A percentile compares a stretch with the other conserved stretches of the same genome.
Conservation (phyloP, 2,329 filamentous ascomycete genomes). For the Diplodia scrobiculata region DNA sequence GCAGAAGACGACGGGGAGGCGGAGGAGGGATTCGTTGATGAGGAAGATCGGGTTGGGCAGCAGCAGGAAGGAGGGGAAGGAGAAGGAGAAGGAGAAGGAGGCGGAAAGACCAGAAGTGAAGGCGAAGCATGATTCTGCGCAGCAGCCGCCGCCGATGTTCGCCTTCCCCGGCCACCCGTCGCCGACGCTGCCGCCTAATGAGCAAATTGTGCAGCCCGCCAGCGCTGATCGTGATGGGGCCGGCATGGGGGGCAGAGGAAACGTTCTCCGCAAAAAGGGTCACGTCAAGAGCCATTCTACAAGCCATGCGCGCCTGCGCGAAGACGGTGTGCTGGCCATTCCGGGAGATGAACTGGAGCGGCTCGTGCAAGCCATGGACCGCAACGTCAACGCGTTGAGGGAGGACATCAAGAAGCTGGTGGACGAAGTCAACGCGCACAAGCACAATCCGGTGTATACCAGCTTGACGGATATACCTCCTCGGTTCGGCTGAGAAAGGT, state of each 20-base stretch:
- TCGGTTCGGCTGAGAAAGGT: neutral
- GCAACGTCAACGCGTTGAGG: constrained; percentile 10
- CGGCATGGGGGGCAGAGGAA: neutral
- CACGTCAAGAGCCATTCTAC: constrained; percentile 10
- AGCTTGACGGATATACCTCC: constrained; percentile 6
- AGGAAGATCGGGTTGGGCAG: constrained; percentile 6
- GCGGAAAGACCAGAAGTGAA: neutral
- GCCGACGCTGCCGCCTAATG: neutral
- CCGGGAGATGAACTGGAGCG: constrained; percentile 8
- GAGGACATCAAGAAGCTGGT: constrained; percentile 20
- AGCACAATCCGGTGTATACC: neutral
- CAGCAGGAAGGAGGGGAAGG: neutral
- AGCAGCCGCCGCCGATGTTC: neutral
- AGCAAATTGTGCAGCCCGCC: neutral
- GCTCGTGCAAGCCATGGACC: constrained; percentile 14
- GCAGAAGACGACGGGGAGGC: neutral
- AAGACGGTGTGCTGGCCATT: neutral
- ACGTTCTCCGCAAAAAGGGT: neutral
- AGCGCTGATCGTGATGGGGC: neutral
- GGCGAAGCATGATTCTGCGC: neutral
- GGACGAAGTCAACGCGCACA: constrained; percentile 19
- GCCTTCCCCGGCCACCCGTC: neutral
- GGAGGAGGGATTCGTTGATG: constrained; percentile 7
- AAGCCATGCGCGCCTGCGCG: constrained; percentile 1
- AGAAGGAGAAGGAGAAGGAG: constrained; percentile 15